Evolutionary conservation across 1,139 yeast species (phyloP).

Genomic region (Zygoascus sp.): DNA sequence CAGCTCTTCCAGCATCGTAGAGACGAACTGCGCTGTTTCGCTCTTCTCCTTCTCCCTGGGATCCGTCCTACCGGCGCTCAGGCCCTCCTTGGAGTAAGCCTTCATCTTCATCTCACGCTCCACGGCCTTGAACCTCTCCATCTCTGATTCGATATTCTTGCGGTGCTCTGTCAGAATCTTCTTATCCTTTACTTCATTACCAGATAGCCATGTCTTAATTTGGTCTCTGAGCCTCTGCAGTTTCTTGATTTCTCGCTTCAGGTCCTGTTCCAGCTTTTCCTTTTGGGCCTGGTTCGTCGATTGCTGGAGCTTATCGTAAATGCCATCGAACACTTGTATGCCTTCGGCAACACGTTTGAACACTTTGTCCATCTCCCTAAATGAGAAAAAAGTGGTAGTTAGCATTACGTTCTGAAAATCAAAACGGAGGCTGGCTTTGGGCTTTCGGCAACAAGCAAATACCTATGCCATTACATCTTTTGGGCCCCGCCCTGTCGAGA

Average conservation of each 20-base stretch:
- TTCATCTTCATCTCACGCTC: slow-evolving; percentile 94
- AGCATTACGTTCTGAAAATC: too few relatives aligned
- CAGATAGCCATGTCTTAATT: slow-evolving; percentile 91
- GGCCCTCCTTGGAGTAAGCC: slow-evolving; percentile 92
- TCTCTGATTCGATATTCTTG: slow-evolving; percentile 68
- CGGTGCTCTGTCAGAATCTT: slow-evolving; percentile 75
- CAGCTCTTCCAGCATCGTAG: slow-evolving; percentile 73
- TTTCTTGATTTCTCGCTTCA: slow-evolving; percentile 94
- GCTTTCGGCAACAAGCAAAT: too few relatives aligned
- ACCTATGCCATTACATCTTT: background rate
- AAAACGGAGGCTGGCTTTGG: too few relatives aligned
- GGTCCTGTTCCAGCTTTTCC: slow-evolving; percentile 88
- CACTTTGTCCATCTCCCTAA: slow-evolving; percentile 83
- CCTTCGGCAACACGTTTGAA: slow-evolving; percentile 95
- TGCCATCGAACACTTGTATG: slow-evolving; percentile 77
- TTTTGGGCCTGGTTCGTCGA: slow-evolving; percentile 85
- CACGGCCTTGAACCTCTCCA: slow-evolving; percentile 95
- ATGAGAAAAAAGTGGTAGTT: too few relatives aligned
- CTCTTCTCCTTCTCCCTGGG: slow-evolving; percentile 77
- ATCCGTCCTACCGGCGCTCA: slow-evolving; percentile 66
- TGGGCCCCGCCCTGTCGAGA: too few relatives aligned
- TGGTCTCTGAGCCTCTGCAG: slow-evolving; percentile 93
- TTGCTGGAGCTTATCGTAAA: slow-evolving; percentile 77
- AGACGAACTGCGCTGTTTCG: slow-evolving; percentile 69
- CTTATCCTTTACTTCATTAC: slow-evolving; percentile 89